Conservation (phyloP, 208 protist species). For the Polymyxa betae region DNA sequence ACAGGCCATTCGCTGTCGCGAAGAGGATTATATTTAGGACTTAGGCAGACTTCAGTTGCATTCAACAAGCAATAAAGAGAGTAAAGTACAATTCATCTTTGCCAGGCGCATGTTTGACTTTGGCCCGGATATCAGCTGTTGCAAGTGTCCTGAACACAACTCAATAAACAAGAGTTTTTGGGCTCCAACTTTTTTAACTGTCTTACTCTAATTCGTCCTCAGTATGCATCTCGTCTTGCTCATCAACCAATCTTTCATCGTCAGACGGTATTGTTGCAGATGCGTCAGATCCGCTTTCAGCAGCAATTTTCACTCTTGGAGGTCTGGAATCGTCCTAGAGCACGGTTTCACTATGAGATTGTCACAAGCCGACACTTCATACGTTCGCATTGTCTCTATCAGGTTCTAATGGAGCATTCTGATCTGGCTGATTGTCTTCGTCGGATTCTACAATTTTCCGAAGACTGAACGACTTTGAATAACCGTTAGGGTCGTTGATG, state of each 20-base stretch:
- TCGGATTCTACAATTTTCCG: background rate
- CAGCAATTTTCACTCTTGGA: background rate
- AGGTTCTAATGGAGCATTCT: background rate
- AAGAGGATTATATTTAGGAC: constrained; percentile 7
- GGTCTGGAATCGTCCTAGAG: background rate
- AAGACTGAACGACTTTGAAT: too few relatives aligned
- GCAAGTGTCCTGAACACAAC: background rate
- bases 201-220: background rate
- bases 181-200: background rate
- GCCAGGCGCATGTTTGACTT: background rate
- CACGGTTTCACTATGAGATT: background rate
- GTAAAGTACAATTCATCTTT: background rate
- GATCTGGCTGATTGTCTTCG: background rate
- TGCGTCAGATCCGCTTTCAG: too few relatives aligned
- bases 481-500: too few relatives aligned
- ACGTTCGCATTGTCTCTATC: background rate
- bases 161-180: background rate
- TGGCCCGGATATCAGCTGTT: background rate
- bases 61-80: background rate
- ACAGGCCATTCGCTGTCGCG: background rate
- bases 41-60: background rate
- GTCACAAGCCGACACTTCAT: background rate
- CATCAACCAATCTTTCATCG: background rate
- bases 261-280: too few relatives aligned
- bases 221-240: background rate